Base-by-base conservation (phyloP, 257 asterid genomes). In the Fraxinus pennsylvanica region DNA sequence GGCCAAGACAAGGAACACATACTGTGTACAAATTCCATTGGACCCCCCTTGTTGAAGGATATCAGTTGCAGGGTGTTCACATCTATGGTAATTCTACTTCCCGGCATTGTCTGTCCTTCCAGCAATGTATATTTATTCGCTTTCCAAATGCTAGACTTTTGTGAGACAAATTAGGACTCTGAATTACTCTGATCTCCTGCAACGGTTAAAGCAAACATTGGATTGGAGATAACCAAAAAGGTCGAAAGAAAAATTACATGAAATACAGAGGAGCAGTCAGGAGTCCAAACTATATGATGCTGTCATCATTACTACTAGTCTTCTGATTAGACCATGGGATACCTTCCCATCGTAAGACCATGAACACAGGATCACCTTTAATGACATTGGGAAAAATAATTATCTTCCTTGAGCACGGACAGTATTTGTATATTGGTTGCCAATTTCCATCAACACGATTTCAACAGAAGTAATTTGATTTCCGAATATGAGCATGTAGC, bases 171-270 rank as follows among this genome's bases (percentile, higher is more conserved):
- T 21, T 35, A 30, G 67, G 69, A 27, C 76, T 65, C 71, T 35
- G 47, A 75, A 47, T 57, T 47, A 36, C 85, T 75, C 6, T 71
- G 8, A 35, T 74, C 78, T 78, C 87, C 87, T 81, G 87, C 87
- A 81, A 63, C 8, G 10, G 81, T 75, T 54, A 25, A 80, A 73
- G n/a, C 41, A 9, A 13, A 50, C 9, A 78, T 0, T 0, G 12
- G 9, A 33, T 66, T 22, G 35, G 80, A 61, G 82, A 54, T 29
- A 17, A 74, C 73, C 30, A 50, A 14, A n/a, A 61, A 63, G 33
- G 15, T 63, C 0, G 35, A 63, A 63, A 13, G 17, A 63, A 63
- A 25, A 63, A 3, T 63, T 63, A 63, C 19, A 21, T 63, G 69
- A 27, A 63, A 63, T 54, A 17, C 12, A n/a, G 12, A 54, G 12